Base-by-base conservation (phyloP, 495 filamentous ascomycete species). In the Neurospora tetraspora region DNA sequence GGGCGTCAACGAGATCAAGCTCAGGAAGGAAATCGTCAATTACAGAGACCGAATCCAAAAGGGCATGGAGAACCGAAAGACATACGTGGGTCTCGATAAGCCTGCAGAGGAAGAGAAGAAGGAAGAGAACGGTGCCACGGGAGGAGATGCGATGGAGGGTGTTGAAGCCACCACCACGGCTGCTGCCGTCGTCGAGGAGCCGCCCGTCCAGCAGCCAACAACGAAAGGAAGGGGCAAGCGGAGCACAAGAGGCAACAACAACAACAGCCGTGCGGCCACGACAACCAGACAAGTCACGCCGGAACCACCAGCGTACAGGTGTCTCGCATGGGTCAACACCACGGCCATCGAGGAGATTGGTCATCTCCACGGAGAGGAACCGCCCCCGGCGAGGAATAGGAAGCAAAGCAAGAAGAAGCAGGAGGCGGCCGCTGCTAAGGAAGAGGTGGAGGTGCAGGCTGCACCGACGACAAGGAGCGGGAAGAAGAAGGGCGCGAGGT, bases 311-410 rank as follows among this genome's bases (percentile, higher is more conserved):
- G 43, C 83, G 42, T 89, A 92, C 78, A 88, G 92, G 34, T 98
- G 94, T 78, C 82, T 97, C 45, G 83, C 82, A 14, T 99, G 96
- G 96, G 85, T 85, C 47, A 99, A 98, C 78, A 89, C 85, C 0
- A 91, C 89, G 70, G 94, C 93, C 20, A 75, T 94, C 8, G 86
- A 89, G 2, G 90, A 97, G 39, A 80, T 91, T 59, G 94, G 94
- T 3, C 92, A 97, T 78, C 85, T 93, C 31, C 96, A 99, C 78
- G 90, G 90, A 53, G 88, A 95, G 73, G 88, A 91, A 70, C 91
- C 91, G 47, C 87, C 90, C 31, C 89, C 91, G 23, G 83, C 87
- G 59, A 89, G 90, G 78, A 83, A 85, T 69, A 81, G 84, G 43
- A 91, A 89, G 81, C 87, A 89, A 79, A 76, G 75, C 36, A 78